Percentiles rank a stretch among this genome's conserved stretches.
Conservation (phyloP, 805 yeast species). For the Wickerhamomyces ciferrii region DNA sequence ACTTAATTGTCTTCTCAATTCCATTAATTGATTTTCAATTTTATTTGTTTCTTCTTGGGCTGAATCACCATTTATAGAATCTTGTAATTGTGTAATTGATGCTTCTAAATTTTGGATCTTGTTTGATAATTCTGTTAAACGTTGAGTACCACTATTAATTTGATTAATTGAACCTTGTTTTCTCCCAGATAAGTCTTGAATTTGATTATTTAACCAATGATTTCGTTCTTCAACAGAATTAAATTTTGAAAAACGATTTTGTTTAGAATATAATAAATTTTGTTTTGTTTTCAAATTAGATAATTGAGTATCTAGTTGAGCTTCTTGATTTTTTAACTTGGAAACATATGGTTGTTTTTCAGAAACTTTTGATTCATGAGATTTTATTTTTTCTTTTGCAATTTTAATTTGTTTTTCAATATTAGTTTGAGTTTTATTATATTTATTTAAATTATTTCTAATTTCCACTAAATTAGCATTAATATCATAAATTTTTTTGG, state of each 20-base stretch:
- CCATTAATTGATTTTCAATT: slow-evolving; percentile 22
- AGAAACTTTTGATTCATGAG: slow-evolving; percentile 32
- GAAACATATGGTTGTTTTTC: slow-evolving; percentile 36
- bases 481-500: slow-evolving; percentile 43
- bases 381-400: slow-evolving; percentile 20
- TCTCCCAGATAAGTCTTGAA: slow-evolving; percentile 5
- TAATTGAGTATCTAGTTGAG: slow-evolving; percentile 31
- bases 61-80: slow-evolving; percentile 30
- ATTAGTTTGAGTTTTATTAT: slow-evolving; percentile 26
- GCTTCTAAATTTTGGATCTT: slow-evolving; percentile 18
- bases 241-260: slow-evolving; percentile 63
- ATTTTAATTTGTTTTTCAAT: slow-evolving; percentile 14
- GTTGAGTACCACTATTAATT: not conserved
- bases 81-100: slow-evolving; percentile 28
- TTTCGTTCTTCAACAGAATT: slow-evolving; percentile 53
- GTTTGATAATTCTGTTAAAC: not conserved
- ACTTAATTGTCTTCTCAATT: slow-evolving; percentile 34
- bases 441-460: slow-evolving; percentile 27
- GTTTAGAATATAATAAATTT: slow-evolving; percentile 60
- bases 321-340: slow-evolving; percentile 35
- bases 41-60: slow-evolving; percentile 26
- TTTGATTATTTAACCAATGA: slow-evolving; percentile 46
- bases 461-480: slow-evolving; percentile 37
- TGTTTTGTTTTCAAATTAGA: slow-evolving; percentile 44
- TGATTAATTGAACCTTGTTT: not conserved